These are phyloP conservation scores for Triticum monococcum DNA, from an alignment of 176 grass and related monocot species.

Conservation along the genomic window DNA sequence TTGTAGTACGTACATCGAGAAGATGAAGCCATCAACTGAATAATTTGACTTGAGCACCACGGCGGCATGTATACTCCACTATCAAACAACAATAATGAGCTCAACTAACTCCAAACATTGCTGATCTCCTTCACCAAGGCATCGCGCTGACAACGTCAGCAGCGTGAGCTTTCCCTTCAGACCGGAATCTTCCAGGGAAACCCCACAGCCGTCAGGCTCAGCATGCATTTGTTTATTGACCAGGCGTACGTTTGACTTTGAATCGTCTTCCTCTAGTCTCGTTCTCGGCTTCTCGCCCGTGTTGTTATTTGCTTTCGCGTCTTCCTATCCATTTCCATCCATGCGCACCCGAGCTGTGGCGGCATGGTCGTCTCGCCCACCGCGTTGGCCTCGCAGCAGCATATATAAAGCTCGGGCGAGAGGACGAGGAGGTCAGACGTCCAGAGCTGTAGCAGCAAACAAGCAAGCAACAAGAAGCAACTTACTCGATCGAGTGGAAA, in stretches of 20 bases:
- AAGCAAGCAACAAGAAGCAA: background rate
- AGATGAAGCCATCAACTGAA: constrained; percentile 1
- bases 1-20: background rate
- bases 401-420: constrained; percentile 34
- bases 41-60: constrained; percentile 7
- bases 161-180: background rate
- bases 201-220: no score
- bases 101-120: background rate
- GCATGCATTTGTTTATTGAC: background rate
- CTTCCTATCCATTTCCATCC: background rate
- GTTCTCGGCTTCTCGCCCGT: background rate
- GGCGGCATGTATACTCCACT: background rate
- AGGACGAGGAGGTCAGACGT: constrained; percentile 1
- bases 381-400: no score
- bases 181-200: constrained; percentile 27
- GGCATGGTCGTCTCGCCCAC: background rate
- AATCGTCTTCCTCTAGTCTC: constrained; percentile 29
- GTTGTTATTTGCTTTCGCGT: background rate
- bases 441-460: background rate
- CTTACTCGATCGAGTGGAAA: background rate
- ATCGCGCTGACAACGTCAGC: background rate
- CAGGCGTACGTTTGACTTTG: constrained; percentile 14
- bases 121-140: constrained; percentile 18
- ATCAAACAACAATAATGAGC: background rate
- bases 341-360: background rate